Conservation (phyloP, 768 basidiomycete species). For the Leccinum longicurvipes region DNA sequence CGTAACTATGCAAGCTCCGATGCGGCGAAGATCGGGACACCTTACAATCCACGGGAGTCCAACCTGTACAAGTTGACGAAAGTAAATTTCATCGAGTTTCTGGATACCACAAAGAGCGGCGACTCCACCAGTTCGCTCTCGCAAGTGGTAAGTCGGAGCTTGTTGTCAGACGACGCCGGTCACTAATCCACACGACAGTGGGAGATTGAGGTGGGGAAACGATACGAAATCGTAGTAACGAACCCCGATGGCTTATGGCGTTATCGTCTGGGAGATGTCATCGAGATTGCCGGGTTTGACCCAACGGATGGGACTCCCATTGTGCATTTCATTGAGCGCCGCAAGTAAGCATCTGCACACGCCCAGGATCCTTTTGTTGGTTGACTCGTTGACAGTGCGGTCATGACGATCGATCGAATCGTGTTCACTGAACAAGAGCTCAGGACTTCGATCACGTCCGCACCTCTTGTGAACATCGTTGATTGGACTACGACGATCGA, state of each 20-base stretch:
- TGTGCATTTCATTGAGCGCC: not conserved
- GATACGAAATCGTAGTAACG: not conserved
- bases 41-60: not conserved
- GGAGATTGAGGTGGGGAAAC: not conserved
- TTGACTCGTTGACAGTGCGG: not conserved
- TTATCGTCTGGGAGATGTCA: not conserved
- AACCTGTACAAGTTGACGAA: not conserved
- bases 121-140: not conserved
- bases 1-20: not conserved
- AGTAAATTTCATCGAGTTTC: not conserved
- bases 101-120: not conserved
- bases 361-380: not conserved
- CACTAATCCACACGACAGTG: not conserved
- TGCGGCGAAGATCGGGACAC: not conserved
- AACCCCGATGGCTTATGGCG: not conserved
- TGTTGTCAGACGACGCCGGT: not conserved
- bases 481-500: not conserved
- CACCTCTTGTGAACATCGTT: not conserved
- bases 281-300: not conserved
- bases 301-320: not conserved
- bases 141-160: not conserved
- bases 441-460: not conserved
- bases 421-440: not conserved
- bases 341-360: not conserved
- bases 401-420: not conserved